Evolutionary conservation across 1,139 yeast species (phyloP).

Genomic region (Hansenula lynferdii): DNA sequence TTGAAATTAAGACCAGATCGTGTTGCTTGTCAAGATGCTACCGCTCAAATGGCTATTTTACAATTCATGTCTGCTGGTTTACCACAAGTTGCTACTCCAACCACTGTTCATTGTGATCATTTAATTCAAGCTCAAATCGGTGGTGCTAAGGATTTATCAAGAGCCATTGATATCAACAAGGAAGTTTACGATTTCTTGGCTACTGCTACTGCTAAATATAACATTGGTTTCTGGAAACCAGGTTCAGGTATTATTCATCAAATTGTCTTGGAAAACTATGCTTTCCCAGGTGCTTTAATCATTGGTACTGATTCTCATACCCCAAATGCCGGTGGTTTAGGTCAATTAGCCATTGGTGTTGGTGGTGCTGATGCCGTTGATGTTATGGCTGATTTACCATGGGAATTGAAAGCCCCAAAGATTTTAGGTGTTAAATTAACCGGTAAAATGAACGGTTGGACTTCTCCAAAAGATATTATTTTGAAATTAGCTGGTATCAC

Average conservation of each 20-base stretch:
- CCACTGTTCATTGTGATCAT: constrained; percentile 99
- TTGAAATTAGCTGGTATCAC: constrained; percentile 94
- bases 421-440: constrained; percentile 95
- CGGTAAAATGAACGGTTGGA: constrained; percentile 96
- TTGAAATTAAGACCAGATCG: constrained; percentile 98
- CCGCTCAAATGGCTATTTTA: constrained; percentile 98
- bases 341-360: constrained; percentile 98
- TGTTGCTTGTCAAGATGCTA: constrained; percentile 99
- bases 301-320: constrained; percentile 99
- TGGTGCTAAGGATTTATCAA: constrained; percentile 85
- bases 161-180: constrained; percentile 91
- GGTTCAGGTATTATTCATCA: constrained; percentile 99
- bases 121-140: constrained; percentile 97
- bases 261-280: constrained; percentile 94
- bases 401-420: constrained; percentile 99
- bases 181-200: constrained; percentile 96
- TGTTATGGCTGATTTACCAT: constrained; percentile 90
- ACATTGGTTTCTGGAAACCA: constrained; percentile 99
- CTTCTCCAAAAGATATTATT: constrained; percentile 98
- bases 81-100: constrained; percentile 93
- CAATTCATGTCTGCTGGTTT: constrained; percentile 98
- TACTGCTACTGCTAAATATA: constrained; percentile 93
- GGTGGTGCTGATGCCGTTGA: constrained; percentile 99
- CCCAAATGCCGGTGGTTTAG: constrained; percentile 99
- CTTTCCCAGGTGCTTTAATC: constrained; percentile 96